Base-by-base conservation (phyloP, 73 alveolate species). In the Paramecium octaurelia region DNA sequence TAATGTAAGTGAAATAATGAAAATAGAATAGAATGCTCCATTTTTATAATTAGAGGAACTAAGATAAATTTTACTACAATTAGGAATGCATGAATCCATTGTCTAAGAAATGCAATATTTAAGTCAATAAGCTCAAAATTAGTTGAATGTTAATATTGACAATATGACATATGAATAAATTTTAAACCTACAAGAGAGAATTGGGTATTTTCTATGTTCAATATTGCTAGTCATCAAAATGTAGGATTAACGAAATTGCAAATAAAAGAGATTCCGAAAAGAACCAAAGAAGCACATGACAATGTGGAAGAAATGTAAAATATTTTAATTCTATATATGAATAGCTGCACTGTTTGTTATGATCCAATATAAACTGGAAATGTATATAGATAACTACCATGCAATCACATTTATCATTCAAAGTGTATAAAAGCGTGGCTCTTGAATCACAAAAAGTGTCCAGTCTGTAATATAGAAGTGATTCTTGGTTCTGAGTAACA, bases 11-110 rank as follows among this genome's bases (percentile, higher is more conserved):
- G 23, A 40, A 43, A 44, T 23, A 3, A 43, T 80, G 57, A 43
- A 43, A 80, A 43, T 80, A 80, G 91, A 80, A 80, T 80, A 80
- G 57, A 80, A 80, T 48, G 76, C 75, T 23, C 91, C 91, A 16
- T 80, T 80, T 46, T 27, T 80, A 23, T 36, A 80, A 23, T 46
- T 80, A 43, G 91, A 80, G 29, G 91, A 80, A 80, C 57, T 80
- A 43, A 80, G 91, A 80, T 35, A 80, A 80, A 27, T 80, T 2
- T 42, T 80, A 44, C 16, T 80, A n/a, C 57, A 34, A 80, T 58
- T 80, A 10, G 91, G 91, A 44, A 80, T 80, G 91, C 91, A 80
- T 80, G 91, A 80, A 46, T 80, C 91, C 10, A 80, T 80, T 3
- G 46, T 80, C 14, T 27, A 80, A 80, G 91, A 80, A 80, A 80